These are phyloP conservation scores for Metarhizium humberi DNA, from an alignment of 2,329 filamentous ascomycete genomes.

Conservation along the genomic window DNA sequence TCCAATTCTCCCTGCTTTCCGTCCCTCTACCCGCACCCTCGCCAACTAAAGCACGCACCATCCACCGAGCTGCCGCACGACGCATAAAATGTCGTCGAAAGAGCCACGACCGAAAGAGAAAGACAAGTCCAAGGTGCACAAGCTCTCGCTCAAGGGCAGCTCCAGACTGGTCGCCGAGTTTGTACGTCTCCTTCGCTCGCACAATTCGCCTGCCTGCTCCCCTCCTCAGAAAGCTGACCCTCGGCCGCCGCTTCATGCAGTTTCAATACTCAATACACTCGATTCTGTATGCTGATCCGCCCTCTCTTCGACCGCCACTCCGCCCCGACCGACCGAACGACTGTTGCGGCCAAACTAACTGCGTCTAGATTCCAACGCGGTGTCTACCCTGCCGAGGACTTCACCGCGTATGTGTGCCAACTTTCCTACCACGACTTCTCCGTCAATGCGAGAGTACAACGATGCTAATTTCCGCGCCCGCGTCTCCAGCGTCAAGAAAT, in stretches of 20 bases:
- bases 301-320: neutral
- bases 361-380: conserved; percentile 67
- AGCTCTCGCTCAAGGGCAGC: conserved; percentile 77
- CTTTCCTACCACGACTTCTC: neutral
- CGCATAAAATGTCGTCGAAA: conserved; percentile 20
- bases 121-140: conserved; percentile 85
- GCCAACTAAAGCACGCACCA: neutral
- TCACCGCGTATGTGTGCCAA: conserved; percentile 60
- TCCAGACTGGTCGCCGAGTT: conserved; percentile 92
- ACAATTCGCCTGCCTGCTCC: neutral
- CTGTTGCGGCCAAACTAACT: neutral
- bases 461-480: conserved; percentile 2
- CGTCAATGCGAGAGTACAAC: no score
- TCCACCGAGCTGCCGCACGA: no score
- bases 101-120: conserved; percentile 18
- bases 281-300: conserved; percentile 58
- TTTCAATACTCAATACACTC: conserved; percentile 99
- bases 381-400: conserved; percentile 90
- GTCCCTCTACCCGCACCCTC: neutral
- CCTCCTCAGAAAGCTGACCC: neutral
- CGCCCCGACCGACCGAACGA: neutral
- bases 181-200: conserved; percentile 32
- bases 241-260: conserved; percentile 25
- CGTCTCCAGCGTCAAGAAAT: conserved; percentile 70
- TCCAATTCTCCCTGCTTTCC: neutral